Evolutionary conservation across 805 yeast species (phyloP).

Genomic region (Isabelozyma pseudorhagii): DNA sequence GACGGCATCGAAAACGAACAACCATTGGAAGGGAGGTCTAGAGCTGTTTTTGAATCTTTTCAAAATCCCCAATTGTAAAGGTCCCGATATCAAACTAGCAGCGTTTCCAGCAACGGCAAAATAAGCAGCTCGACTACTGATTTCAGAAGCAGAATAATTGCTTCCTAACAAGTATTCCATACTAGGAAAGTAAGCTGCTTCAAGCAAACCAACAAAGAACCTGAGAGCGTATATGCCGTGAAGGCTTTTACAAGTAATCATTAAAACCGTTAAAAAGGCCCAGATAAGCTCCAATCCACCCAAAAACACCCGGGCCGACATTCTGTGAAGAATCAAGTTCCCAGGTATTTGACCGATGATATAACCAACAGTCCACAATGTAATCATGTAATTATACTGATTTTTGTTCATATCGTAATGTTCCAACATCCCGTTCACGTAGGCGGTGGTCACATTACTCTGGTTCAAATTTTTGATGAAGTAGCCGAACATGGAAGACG

Average conservation of each 20-base stretch:
- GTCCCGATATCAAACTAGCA: slow-evolving; percentile 36
- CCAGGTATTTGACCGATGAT: slow-evolving; percentile 45
- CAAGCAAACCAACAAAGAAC: slow-evolving; percentile 17
- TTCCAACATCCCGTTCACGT: slow-evolving; percentile 40
- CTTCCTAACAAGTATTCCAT: slow-evolving; percentile 24
- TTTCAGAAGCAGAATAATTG: slow-evolving; percentile 30
- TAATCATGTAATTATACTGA: slow-evolving; percentile 37
- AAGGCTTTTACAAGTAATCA: slow-evolving; percentile 24
- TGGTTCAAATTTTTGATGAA: slow-evolving; percentile 38
- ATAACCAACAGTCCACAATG: slow-evolving; percentile 45
- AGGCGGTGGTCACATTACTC: slow-evolving; percentile 35
- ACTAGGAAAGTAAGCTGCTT: slow-evolving; percentile 25
- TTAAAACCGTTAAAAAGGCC: slow-evolving; percentile 39
- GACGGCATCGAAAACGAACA: slow-evolving; percentile 46
- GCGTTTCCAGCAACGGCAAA: slow-evolving; percentile 34
- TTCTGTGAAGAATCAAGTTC: slow-evolving; percentile 35
- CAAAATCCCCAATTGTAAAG: slow-evolving; percentile 24
- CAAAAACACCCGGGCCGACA: slow-evolving; percentile 43
- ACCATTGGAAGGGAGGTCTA: slow-evolving; percentile 39
- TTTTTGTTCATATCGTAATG: slow-evolving; percentile 29
- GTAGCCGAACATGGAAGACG: slow-evolving; percentile 48
- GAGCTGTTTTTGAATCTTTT: slow-evolving; percentile 9
- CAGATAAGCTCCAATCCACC: slow-evolving; percentile 44
- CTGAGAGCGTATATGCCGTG: slow-evolving; percentile 25
- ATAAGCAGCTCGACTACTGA: slow-evolving; percentile 32